Percentiles rank a stretch among this genome's conserved stretches.
These are phyloP conservation scores for Bidens hawaiensis DNA, from an alignment of 140 eudicot species.

Conservation along the genomic window DNA sequence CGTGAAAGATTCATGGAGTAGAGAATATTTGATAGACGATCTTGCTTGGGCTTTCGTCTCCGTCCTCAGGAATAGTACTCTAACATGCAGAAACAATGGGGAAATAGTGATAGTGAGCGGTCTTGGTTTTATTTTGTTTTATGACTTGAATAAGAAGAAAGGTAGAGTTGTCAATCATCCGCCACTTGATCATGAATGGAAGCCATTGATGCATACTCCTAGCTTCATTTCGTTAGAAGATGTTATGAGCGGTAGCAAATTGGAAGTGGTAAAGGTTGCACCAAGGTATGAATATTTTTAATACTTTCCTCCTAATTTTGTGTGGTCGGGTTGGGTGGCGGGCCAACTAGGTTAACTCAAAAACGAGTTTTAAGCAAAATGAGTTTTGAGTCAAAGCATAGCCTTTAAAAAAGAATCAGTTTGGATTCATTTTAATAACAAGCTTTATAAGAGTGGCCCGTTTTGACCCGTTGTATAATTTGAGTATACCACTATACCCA, in stretches of 20 bases:
- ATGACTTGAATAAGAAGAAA: constrained; percentile 1
- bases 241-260: neutral
- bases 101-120: constrained; percentile 7
- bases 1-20: constrained; percentile 6
- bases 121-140: neutral
- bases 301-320: neutral
- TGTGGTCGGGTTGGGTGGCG: too few species aligned
- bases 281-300: constrained; percentile 2
- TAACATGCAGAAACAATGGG: neutral
- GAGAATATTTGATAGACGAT: constrained; percentile 5
- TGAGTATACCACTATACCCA: too few species aligned
- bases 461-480: too few species aligned
- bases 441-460: too few species aligned
- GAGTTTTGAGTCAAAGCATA: too few species aligned
- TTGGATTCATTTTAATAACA: neutral
- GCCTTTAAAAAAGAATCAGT: neutral
- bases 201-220: neutral
- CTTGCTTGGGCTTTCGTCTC: neutral
- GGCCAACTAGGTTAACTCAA: neutral
- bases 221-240: neutral
- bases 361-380: too few species aligned
- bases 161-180: neutral
- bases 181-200: neutral
- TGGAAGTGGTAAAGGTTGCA: constrained; percentile 11
- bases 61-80: neutral